Evolutionary conservation across 2,329 filamentous ascomycete genomes (phyloP).

Genomic region (Zymoseptoria brevis): DNA sequence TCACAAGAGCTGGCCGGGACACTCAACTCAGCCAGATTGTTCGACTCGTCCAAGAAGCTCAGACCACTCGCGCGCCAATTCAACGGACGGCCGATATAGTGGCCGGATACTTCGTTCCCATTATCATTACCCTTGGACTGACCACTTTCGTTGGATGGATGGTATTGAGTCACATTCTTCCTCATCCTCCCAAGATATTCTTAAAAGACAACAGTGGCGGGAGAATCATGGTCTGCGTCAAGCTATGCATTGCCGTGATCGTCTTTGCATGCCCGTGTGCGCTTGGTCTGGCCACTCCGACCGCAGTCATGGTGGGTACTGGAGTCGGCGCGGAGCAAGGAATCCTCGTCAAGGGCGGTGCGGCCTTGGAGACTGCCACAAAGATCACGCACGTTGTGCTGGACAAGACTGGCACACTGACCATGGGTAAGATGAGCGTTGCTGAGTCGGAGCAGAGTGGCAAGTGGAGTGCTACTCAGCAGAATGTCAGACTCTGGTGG

Average conservation of each 20-base stretch:
- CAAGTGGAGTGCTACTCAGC: constrained; percentile 61
- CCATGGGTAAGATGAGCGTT: constrained; percentile 91
- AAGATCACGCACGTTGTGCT: constrained; percentile 85
- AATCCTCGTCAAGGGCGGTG: constrained; percentile 95
- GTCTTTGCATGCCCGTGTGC: constrained; percentile 97
- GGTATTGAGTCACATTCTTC: constrained; percentile 78
- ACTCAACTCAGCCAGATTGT: constrained; percentile 98
- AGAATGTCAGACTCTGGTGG: constrained; percentile 79
- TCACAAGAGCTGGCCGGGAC: constrained; percentile 85
- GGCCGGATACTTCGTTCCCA: constrained; percentile 88
- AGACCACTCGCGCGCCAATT: constrained; percentile 89
- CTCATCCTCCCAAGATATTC: constrained; percentile 84
- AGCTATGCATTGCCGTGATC: constrained; percentile 96
- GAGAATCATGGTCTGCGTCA: constrained; percentile 90
- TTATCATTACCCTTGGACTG: constrained; percentile 75
- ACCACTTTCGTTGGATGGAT: constrained; percentile 89
- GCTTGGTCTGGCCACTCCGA: constrained; percentile 89
- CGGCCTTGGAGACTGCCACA: constrained; percentile 81
- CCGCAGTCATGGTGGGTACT: constrained; percentile 98
- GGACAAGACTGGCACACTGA: constrained; percentile 94
- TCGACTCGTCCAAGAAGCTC: constrained; percentile 93
- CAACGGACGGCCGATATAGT: constrained; percentile 85
- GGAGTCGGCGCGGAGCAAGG: constrained; percentile 91
- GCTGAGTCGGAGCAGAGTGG: constrained; percentile 60
- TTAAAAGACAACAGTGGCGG: constrained; percentile 71